Percentiles rank a stretch among this genome's conserved stretches.
Conservation (phyloP, 1,284 basidiomycete genomes). For the Cystobasidium pallidum region DNA sequence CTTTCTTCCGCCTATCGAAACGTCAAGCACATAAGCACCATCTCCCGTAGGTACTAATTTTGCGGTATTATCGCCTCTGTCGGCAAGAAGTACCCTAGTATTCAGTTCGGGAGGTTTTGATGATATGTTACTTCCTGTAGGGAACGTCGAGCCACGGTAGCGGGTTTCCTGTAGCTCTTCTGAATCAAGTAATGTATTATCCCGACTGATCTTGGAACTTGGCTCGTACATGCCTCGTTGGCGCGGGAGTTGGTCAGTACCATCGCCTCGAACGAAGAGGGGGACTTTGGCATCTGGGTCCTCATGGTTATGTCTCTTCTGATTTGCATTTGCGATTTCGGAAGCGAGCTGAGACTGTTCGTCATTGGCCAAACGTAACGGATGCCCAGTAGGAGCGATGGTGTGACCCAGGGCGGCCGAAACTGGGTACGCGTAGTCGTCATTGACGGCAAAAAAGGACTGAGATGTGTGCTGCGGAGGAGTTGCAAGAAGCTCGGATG, state of each 20-base stretch:
- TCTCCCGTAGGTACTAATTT: slow-evolving; percentile 25
- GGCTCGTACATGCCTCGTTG: neutral
- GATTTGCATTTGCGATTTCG: neutral
- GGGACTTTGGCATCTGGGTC: neutral
- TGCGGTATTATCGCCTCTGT: slow-evolving; percentile 44
- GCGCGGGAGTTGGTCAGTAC: neutral
- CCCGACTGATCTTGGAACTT: neutral
- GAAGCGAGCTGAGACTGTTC: neutral
- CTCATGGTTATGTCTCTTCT: neutral
- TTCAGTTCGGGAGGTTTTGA: neutral
- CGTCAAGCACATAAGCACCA: slow-evolving; percentile 33
- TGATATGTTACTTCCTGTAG: neutral
- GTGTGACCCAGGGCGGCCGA: neutral
- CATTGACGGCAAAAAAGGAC: neutral
- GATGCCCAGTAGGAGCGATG: neutral
- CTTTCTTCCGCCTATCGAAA: slow-evolving; percentile 40
- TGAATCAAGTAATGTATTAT: neutral
- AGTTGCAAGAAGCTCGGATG: neutral
- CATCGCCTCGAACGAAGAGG: slow-evolving; percentile 18
- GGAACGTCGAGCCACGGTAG: neutral
- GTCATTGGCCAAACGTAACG: neutral
- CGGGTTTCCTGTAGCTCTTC: slow-evolving; percentile 2
- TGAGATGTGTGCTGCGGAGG: neutral
- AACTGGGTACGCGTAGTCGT: neutral
- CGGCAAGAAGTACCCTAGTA: slow-evolving; percentile 23